Evolutionary conservation across 2,329 filamentous ascomycete genomes (phyloP).

Genomic region (Colletotrichum tabaci): DNA sequence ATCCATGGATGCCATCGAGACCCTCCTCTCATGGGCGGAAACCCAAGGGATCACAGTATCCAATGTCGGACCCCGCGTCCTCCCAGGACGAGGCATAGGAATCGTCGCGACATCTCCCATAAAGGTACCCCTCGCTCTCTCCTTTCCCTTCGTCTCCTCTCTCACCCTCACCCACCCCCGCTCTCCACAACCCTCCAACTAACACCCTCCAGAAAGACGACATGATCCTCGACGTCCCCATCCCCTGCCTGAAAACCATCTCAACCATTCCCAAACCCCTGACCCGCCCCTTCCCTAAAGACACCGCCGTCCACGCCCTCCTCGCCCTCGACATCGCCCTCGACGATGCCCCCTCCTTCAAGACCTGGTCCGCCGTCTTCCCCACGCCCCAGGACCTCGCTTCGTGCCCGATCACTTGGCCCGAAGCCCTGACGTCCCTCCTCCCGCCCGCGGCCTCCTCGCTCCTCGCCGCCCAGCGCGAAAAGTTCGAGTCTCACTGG

Average conservation of each 20-base stretch:
- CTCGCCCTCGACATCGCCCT: slow-evolving; percentile 79
- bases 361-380: slow-evolving; percentile 77
- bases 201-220: slow-evolving; percentile 58
- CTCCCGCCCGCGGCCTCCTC: slow-evolving; percentile 61
- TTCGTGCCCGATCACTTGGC: slow-evolving; percentile 66
- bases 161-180: neutral
- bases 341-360: slow-evolving; percentile 62
- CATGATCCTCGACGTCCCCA: slow-evolving; percentile 76
- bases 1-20: slow-evolving; percentile 50
- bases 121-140: slow-evolving; percentile 63
- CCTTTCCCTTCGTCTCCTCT: neutral
- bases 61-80: slow-evolving; percentile 75
- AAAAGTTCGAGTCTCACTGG: slow-evolving; percentile 60
- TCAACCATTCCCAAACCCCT: slow-evolving; percentile 71
- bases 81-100: slow-evolving; percentile 83
- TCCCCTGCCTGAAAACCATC: slow-evolving; percentile 74
- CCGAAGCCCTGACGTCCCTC: slow-evolving; percentile 58
- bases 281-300: slow-evolving; percentile 64
- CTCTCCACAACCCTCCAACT: neutral
- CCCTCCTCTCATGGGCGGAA: slow-evolving; percentile 78
- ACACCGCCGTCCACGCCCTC: slow-evolving; percentile 77
- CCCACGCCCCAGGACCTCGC: slow-evolving; percentile 74
- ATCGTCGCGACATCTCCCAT: slow-evolving; percentile 79
- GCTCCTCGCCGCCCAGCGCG: slow-evolving; percentile 68
- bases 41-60: slow-evolving; percentile 76